phyloP scores from a whole-genome alignment of 345 rosid genomes.

The Passiflora organensis region DNA sequence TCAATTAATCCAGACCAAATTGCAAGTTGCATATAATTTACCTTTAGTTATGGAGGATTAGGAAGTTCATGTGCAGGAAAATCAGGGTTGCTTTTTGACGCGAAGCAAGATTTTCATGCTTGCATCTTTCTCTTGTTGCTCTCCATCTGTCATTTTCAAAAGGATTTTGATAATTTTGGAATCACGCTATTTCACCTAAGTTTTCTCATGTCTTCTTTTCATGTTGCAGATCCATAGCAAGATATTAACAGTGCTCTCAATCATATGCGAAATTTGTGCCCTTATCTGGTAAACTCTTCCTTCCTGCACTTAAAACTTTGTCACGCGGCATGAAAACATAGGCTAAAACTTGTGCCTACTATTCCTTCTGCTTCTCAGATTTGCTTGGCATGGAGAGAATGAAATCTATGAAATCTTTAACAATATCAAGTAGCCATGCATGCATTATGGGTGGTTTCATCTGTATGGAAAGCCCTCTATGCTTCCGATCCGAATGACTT shows the following conservation, averaged over 20 bases:
- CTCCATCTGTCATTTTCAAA: background rate
- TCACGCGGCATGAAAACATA: too few species aligned
- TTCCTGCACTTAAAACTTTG: too few species aligned
- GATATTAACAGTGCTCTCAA: constrained; percentile 65
- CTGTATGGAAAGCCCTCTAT: background rate
- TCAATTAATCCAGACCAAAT: background rate
- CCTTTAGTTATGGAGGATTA: background rate
- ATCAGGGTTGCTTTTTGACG: background rate
- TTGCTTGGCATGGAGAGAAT: too few species aligned
- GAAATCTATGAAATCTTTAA: too few species aligned
- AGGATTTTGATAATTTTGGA: too few species aligned
- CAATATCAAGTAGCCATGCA: too few species aligned
- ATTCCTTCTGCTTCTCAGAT: too few species aligned
- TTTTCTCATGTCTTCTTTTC: background rate
- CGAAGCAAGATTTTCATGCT: background rate
- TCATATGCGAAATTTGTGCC: constrained; percentile 81
- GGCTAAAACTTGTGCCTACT: too few species aligned
- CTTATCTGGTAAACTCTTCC: constrained; percentile 62
- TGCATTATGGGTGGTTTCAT: too few species aligned
- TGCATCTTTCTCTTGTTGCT: background rate
- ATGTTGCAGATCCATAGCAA: constrained; percentile 73
- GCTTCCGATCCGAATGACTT: constrained; percentile 1
- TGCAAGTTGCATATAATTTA: background rate
- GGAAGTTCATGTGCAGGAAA: background rate
- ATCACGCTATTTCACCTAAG: too few species aligned